Base-by-base conservation (phyloP, 805 yeast species). In the Groenewaldozyma tartarivorans region DNA sequence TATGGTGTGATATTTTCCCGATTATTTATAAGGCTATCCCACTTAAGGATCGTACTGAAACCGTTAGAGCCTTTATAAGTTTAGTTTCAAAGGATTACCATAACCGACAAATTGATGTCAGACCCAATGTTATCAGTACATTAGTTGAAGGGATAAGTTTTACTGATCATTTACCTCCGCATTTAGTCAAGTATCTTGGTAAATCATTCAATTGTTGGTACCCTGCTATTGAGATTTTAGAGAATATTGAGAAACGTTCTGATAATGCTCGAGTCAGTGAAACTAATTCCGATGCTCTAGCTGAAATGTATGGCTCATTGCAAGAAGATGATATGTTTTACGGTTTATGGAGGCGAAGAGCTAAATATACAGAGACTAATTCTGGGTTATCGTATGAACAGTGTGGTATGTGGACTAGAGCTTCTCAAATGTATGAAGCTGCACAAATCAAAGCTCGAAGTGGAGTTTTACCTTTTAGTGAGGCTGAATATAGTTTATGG, bases 241-340 rank as follows among this genome's bases (percentile, higher is more conserved):
- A 92, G 52, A 75, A 77, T 20, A 76, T 84, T 32, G 71, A 72
- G 45, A 63, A 67, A 9, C 61, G 70, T 3, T 72, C 75, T 33
- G 88, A 82, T 22, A 84, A 80, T 52, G 69, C 76, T 7, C 79
- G 79, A 44, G 84, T 90, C 13, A 72, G 79, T 20, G 96, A 88
- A 43, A 79, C 87, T 2, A 86, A 84, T 43, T 79, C 81, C 46
- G 97, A 92, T 62, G 95, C 98, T 0, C 62, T 92, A 34, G 76
- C 87, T 27, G 96, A 94, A 61, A 66, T 90, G 59, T 92, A 90
- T 53, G 79, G 95, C 4, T 76, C 81, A 5, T 63, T 92, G 40
- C 94, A 86, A 52, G 98, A 92, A 53, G 94, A 85, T 41, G 98
- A 92, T 54, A 83, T 90, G 88, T 92, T 88, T 58, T 92, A 92